Evolutionary conservation across 2,329 filamentous ascomycete genomes (phyloP), one percentile per base, ranked within the genome.

Genomic region (Microsporum canis): DNA sequence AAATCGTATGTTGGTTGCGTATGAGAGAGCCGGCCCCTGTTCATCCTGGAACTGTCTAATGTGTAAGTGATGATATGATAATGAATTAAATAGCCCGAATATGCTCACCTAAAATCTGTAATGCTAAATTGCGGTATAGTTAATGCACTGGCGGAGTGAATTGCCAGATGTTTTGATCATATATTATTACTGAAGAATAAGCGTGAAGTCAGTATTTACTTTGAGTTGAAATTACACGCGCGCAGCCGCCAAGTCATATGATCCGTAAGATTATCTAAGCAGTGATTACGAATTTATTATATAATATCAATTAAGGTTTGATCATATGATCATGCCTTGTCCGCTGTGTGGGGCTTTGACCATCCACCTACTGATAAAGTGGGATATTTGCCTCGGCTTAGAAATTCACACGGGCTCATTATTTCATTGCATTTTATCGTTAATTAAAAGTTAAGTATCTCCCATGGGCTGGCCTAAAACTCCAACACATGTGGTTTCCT

Each of bases 1-100:
- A 86, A 77, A 66, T 87, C 83, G 66, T 83, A 85, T 4, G 79
- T 78, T 0, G 82, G 82, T 63, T 83, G 83, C 38, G 75, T 78
- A 1, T 77, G 78, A 12, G 79, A 73, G 60, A 65, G 63, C 61
- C 73, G 68, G 58, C 70, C 72, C 51, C 68, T 66, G 63, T 71
- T 71, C 73, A 75, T 75, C 70, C 49, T 56, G 38, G 12, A 56
- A 33, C 51, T 38, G 51, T 10, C 17, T 6, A 47, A 53, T 33
- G 27, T 34, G 27, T 53, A 12, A 53, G 31, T 6, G 31, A 23
- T 23, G 12, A n/a, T 14, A 43, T 4, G 14, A 5, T 43, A 43
- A n/a, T n/a, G 39, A 23, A 43, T 23, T 4, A n/a, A n/a, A n/a
- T 43, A 5, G n/a, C 17, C 17, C 14, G 39, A 14, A 6, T 5